Base-by-base conservation (phyloP, 306 rosid genomes). In the Dryas octopetala region DNA sequence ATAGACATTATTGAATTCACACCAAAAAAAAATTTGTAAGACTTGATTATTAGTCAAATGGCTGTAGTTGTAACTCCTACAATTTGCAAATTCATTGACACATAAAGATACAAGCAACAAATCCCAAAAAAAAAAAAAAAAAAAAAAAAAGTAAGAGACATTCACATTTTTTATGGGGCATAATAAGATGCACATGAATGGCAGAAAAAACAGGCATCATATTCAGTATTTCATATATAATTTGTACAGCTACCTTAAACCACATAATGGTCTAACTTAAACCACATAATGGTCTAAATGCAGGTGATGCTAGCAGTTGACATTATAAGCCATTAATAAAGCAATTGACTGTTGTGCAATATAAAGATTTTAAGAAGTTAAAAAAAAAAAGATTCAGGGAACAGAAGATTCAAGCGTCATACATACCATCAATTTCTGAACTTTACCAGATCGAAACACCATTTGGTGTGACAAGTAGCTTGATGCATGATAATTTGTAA, bases 381-480 rank as follows among this genome's bases (percentile, higher is more conserved):
- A 54, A 67, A 66, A 44, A 66, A 16, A 23, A 11, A 54, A n/a
- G 48, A 41, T 62, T 45, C 4, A 9, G 16, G 40, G 32, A 64
- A 15, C 5, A 51, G 50, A 9, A 28, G 40, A 46, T 68, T 55
- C 23, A 79, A 53, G 45, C 28, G 50, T 74, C 53, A 70, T 62
- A 67, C 83, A 43, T 47, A 92, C 99, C 96, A 89, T 83, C 79
- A 92, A 63, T 85, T 84, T 89, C 79, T 90, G 89, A 69, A 89
- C 76, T 55, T 87, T 74, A 60, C 99, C 93, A 64, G 88, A 79
- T 80, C 86, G 88, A 15, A 75, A 87, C 79, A 95, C 96, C 86
- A 95, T 90, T 86, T 92, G 96, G 87, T 95, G 99, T 48, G 93
- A 92, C 87, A 95, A 86, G 85, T 95, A 95, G 77, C 85, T 81